phyloP scores from a whole-genome alignment of 352 stramenopile genomes.

The Phytophthora litchii region DNA sequence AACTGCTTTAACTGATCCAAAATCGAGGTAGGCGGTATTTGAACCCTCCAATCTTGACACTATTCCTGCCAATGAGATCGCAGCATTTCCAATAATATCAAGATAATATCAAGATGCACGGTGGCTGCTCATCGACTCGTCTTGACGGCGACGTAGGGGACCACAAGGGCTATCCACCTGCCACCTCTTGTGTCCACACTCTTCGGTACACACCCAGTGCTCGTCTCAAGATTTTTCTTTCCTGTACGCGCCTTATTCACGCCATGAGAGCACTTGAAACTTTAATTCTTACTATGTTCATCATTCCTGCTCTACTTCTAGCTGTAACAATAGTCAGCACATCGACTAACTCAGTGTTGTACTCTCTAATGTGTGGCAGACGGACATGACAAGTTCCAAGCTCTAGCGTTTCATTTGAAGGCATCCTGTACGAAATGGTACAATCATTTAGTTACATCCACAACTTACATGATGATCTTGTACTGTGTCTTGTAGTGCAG shows the following conservation, averaged over 20 bases:
- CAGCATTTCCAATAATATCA: constrained; percentile 5
- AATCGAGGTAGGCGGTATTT: not conserved
- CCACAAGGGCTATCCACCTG: not conserved
- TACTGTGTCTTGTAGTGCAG: constrained; percentile 49
- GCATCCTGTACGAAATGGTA: constrained; percentile 44
- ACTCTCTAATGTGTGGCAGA: constrained; percentile 35
- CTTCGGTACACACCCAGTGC: constrained; percentile 51
- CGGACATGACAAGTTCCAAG: constrained; percentile 76
- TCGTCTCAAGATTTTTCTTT: constrained; percentile 77
- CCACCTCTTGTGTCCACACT: constrained; percentile 12
- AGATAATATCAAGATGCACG: constrained; percentile 11
- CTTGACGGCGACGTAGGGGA: constrained; percentile 13
- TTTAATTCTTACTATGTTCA: not conserved
- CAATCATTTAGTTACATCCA: not conserved
- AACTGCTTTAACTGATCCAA: not conserved
- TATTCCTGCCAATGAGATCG: constrained; percentile 15
- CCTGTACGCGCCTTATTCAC: constrained; percentile 41
- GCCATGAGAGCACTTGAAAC: not conserved
- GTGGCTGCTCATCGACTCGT: constrained; percentile 1
- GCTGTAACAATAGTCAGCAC: too few species aligned
- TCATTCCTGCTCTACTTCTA: too few species aligned
- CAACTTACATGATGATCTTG: constrained; percentile 2
- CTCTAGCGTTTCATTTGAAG: constrained; percentile 74
- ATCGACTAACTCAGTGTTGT: constrained; percentile 4
- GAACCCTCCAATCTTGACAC: constrained; percentile 14